phyloP scores from a whole-genome alignment of 352 stramenopile genomes.

The Phytophthora capsici region DNA sequence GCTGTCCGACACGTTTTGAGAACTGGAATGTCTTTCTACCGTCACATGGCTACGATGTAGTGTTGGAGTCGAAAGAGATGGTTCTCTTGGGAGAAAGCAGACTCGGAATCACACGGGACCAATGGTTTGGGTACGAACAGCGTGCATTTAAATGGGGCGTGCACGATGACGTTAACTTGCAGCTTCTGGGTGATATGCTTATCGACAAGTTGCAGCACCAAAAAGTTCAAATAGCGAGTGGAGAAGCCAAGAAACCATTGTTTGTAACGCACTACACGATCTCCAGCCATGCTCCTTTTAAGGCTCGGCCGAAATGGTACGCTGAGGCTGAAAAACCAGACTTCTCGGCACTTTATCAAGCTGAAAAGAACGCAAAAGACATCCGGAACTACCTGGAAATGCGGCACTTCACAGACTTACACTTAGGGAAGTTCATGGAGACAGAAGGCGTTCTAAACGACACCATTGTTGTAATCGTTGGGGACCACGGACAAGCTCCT shows the following conservation, averaged over 20 bases:
- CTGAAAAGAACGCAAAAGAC: slow-evolving; percentile 36
- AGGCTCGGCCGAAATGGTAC: slow-evolving; percentile 47
- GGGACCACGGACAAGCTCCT: slow-evolving; percentile 60
- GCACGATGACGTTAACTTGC: slow-evolving; percentile 54
- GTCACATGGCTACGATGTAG: slow-evolving; percentile 48
- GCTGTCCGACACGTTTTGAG: slow-evolving; percentile 46
- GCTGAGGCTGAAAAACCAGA: slow-evolving; percentile 46
- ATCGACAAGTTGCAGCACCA: slow-evolving; percentile 45
- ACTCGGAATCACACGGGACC: slow-evolving; percentile 34
- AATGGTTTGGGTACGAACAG: slow-evolving; percentile 36
- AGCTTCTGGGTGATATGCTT: slow-evolving; percentile 52
- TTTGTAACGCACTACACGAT: slow-evolving; percentile 72
- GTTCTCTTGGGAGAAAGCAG: slow-evolving; percentile 36
- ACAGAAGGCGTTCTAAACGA: slow-evolving; percentile 54
- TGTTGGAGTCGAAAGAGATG: slow-evolving; percentile 45
- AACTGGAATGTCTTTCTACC: slow-evolving; percentile 55
- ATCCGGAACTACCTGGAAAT: slow-evolving; percentile 64
- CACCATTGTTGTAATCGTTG: slow-evolving; percentile 62
- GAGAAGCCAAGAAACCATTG: slow-evolving; percentile 40
- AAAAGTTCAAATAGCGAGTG: slow-evolving; percentile 7
- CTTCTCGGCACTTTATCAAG: slow-evolving; percentile 56
- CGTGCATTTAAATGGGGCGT: slow-evolving; percentile 45
- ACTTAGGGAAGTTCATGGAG: slow-evolving; percentile 58
- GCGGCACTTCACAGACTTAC: slow-evolving; percentile 59
- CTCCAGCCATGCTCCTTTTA: slow-evolving; percentile 50